Evolutionary conservation across 495 filamentous ascomycete species (phyloP), one percentile per base, ranked within the genome.

Genomic region (Aspergillus kassunensis): DNA sequence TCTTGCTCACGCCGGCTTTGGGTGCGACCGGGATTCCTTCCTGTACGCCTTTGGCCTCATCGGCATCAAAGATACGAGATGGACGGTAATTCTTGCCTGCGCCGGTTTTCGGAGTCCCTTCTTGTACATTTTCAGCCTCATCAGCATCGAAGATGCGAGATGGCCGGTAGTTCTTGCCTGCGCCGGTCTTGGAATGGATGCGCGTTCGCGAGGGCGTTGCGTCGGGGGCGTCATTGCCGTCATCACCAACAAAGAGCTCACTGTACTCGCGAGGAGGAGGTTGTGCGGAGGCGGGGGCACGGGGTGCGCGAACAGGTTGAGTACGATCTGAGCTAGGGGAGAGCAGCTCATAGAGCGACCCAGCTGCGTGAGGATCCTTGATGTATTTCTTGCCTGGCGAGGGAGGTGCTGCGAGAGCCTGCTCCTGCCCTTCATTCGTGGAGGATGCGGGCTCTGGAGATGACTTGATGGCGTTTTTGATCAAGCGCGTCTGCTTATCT

Each of bases 401-500:
- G 15, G 58, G 58, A 25, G 63, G 80, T 78, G 16, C 71, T 59
- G 56, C 53, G 35, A 54, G 54, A 31, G 41, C 41, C 24, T 48
- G 29, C 4, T 56, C 44, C 18, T 63, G 35, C 19, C 55, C 54
- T 16, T 51, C 15, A 11, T 54, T 20, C 48, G 44, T 31, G 49
- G 50, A 34, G 30, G 30, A 35, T 23, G 44, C 30, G 9, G 44
- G 30, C 19, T 35, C 13, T 1, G 30, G 40, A 33, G 48, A 53
- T 7, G 51, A 58, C 4, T 64, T 58, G 36, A 62, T 62, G 39
- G 71, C 75, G 3, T 65, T 62, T 57, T 70, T 71, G 56, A 97
- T 86, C 52, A 95, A 72, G 56, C 79, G 85, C 36, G 83, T 76
- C 68, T 97, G 93, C 20, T 95, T 90, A 56, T 82, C 86, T 50